phyloP scores from a whole-genome alignment of 2,329 filamentous ascomycete species.

The Venturia effusa region DNA sequence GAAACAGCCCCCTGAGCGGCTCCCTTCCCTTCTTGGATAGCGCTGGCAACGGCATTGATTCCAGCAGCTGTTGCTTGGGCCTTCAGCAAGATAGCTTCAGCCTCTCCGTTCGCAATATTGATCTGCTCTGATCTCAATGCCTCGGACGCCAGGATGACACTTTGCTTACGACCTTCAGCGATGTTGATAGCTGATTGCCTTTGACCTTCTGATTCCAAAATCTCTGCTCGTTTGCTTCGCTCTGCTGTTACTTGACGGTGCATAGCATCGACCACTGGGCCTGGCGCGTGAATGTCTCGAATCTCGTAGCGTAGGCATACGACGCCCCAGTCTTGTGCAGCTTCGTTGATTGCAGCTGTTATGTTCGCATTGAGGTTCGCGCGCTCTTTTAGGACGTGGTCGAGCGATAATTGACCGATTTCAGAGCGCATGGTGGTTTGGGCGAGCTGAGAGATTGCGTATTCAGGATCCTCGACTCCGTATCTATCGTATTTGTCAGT shows the following conservation, averaged over 20 bases:
- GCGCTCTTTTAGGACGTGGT: constrained; percentile 96
- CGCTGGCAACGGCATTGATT: constrained; percentile 72
- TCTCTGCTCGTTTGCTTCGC: constrained; percentile 93
- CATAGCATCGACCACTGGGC: constrained; percentile 91
- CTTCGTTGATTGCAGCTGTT: constrained; percentile 97
- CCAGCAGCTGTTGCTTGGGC: constrained; percentile 77
- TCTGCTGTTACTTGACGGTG: constrained; percentile 96
- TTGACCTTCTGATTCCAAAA: constrained; percentile 93
- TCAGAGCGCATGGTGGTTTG: constrained; percentile 99
- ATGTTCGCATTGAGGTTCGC: constrained; percentile 96
- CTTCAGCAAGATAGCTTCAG: constrained; percentile 81
- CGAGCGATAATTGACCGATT: constrained; percentile 90
- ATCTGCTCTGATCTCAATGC: constrained; percentile 83
- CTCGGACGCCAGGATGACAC: constrained; percentile 90
- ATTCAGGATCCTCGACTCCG: constrained; percentile 96
- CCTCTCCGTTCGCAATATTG: constrained; percentile 85
- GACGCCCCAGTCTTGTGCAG: constrained; percentile 92
- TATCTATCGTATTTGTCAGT: constrained; percentile 48
- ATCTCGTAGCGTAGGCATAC: constrained; percentile 96
- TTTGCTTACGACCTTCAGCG: constrained; percentile 93
- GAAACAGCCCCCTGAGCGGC: constrained; percentile 76
- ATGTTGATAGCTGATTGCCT: constrained; percentile 98
- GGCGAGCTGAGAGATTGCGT: constrained; percentile 93
- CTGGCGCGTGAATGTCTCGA: constrained; percentile 91
- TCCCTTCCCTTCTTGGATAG: constrained; percentile 61